These are phyloP conservation scores for Ophiostoma pallidulum DNA, from an alignment of 2,329 filamentous ascomycete species.

Conservation along the genomic window DNA sequence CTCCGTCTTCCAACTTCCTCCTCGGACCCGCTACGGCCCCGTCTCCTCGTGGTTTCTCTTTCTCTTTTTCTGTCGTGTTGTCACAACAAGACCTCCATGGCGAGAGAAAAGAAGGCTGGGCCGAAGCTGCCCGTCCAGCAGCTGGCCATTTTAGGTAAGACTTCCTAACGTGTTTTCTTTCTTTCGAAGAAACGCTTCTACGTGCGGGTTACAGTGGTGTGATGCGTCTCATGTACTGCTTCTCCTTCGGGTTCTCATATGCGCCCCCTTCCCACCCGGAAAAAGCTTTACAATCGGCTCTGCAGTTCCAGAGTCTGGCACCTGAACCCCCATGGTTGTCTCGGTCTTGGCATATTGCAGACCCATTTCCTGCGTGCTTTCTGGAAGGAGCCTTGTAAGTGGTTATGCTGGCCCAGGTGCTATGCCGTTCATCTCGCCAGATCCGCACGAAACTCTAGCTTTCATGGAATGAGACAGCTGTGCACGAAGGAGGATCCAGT, in stretches of 20 bases:
- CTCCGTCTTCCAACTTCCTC: too few relatives aligned
- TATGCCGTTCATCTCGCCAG: too few relatives aligned
- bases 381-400: conserved; percentile 9
- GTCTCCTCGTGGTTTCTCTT: background rate
- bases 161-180: background rate
- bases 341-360: too few relatives aligned
- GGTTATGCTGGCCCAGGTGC: background rate
- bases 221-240: background rate
- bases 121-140: conserved; percentile 68
- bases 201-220: too few relatives aligned
- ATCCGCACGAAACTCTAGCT: too few relatives aligned
- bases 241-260: background rate
- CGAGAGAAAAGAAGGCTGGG: conserved; percentile 21
- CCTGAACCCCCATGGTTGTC: too few relatives aligned
- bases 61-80: background rate
- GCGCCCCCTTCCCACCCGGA: background rate
- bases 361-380: too few relatives aligned
- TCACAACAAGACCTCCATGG: conserved; percentile 11
- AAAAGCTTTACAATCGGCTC: too few relatives aligned
- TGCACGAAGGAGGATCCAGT: too few relatives aligned
- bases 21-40: too few relatives aligned
- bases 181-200: too few relatives aligned
- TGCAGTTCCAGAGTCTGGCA: too few relatives aligned
- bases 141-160: conserved; percentile 65
- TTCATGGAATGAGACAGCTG: background rate